Base-by-base conservation (phyloP, 495 filamentous ascomycete genomes). In the Bacidia rubella region DNA sequence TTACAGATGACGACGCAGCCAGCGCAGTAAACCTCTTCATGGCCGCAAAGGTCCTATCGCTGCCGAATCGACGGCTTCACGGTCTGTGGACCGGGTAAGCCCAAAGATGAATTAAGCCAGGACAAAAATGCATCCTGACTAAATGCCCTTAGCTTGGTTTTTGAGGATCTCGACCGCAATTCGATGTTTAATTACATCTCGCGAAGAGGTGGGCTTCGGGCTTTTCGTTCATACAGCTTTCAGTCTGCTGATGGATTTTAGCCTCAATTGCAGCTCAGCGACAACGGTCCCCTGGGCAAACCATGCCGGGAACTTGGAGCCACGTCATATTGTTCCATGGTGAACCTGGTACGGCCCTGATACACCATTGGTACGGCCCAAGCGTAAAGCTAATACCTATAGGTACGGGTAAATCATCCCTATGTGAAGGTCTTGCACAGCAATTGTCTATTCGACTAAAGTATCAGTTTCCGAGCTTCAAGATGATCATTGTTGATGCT, bases 361-460 rank as follows among this genome's bases (percentile, higher is more conserved):
- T 27, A 20, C 4, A 17, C 7, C 45, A 23, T 26, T n/a, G 20
- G 10, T 23, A 25, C 24, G 11, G 22, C 26, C 26, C 45, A 22
- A n/a, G 25, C n/a, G n/a, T n/a, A n/a, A n/a, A 47, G 20, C 26
- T 19, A 47, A 10, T 12, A n/a, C 19, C 20, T 25, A 9, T n/a
- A 47, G 45, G 76, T 1, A 74, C 71, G 11, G 76, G 76, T 11
- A 79, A 79, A 54, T 72, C 70, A 7, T 72, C 65, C 20, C 58
- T 77, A 7, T 75, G 69, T 57, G 70, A 71, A 15, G 74, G 71
- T 4, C 63, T 79, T 3, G 69, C 74, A 10, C 77, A 80, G 49
- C 77, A 77, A 57, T 60, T 80, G n/a, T 68, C 74, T 27, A 79
- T 80, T 48, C 69, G 77, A 0, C 60, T 78, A 15, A 65, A 69